Evolutionary conservation across 2,329 filamentous ascomycete genomes (phyloP).

Genomic region (Alternaria angustiovoidea): DNA sequence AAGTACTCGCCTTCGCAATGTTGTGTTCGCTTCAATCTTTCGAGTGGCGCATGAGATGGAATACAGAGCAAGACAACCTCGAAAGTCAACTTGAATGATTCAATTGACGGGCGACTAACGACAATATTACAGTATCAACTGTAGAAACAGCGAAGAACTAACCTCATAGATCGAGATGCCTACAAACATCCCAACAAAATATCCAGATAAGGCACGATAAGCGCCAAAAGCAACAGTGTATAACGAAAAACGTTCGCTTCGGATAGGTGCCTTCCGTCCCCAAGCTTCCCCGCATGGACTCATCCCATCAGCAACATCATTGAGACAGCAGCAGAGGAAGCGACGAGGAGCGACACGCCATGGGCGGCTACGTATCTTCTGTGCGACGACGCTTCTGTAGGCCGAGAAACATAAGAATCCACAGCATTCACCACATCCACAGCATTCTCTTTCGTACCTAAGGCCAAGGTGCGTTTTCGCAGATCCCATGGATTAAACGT

Average conservation of each 20-base stretch:
- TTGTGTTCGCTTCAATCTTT: not conserved
- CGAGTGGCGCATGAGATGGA: not conserved
- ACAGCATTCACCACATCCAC: not conserved
- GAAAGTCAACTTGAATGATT: not conserved
- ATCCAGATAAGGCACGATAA: not conserved
- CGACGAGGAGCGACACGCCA: not conserved
- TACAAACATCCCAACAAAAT: not conserved
- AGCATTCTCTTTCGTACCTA: not conserved
- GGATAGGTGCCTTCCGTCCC: not conserved
- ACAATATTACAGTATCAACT: not conserved
- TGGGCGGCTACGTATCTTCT: not conserved
- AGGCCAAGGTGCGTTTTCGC: not conserved
- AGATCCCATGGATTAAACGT: slow-evolving; percentile 1
- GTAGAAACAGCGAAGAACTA: not conserved
- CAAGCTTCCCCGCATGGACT: not conserved
- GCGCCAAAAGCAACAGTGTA: slow-evolving; percentile 1
- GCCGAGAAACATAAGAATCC: not conserved
- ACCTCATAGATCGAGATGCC: not conserved
- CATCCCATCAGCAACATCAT: not conserved
- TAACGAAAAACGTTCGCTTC: slow-evolving; percentile 6
- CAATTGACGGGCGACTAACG: not conserved
- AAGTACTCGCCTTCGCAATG: not conserved
- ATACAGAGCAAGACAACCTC: not conserved
- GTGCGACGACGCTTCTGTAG: not conserved
- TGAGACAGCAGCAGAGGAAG: not conserved